Conservation (phyloP, 2,329 filamentous ascomycete genomes). For the Elsinoe necatrix region DNA sequence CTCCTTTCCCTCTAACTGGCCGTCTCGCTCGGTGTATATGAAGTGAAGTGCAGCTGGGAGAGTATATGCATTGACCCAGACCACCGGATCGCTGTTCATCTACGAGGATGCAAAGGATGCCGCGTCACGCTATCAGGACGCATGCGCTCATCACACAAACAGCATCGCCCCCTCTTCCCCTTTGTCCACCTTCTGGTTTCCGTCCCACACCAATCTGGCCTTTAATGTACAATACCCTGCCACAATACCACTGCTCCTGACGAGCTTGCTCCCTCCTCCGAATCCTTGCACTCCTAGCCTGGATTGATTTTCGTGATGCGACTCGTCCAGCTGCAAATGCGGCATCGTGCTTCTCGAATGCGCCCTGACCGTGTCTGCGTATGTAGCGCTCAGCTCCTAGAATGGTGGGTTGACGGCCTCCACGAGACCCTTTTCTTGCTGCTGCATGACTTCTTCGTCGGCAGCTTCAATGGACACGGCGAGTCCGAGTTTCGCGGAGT, state of each 20-base stretch:
- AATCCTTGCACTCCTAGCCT: constrained; percentile 1
- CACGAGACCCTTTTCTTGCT: constrained; percentile 54
- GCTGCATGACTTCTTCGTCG: constrained; percentile 77
- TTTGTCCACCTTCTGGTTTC: neutral
- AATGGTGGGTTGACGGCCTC: constrained; percentile 43
- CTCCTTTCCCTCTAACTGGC: neutral
- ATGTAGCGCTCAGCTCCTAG: constrained; percentile 27
- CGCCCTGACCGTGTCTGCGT: constrained; percentile 7
- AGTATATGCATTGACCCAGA: constrained; percentile 13
- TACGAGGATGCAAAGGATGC: constrained; percentile 1
- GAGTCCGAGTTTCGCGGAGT: constrained; percentile 88
- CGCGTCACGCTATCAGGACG: neutral
- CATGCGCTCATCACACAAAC: constrained; percentile 5
- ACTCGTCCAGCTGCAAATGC: constrained; percentile 10
- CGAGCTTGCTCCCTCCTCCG: constrained; percentile 9
- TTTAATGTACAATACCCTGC: constrained; percentile 13
- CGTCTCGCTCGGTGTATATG: neutral
- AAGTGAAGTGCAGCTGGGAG: constrained; percentile 1
- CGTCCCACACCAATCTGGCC: constrained; percentile 2
- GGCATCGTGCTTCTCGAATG: neutral
- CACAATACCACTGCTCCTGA: neutral
- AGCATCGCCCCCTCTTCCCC: constrained; percentile 11
- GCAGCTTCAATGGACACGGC: constrained; percentile 85
- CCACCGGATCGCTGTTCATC: neutral
- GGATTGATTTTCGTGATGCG: constrained; percentile 1